Evolutionary conservation across 2,329 filamentous ascomycete genomes (phyloP).

Genomic region (Colletotrichum gloeosporioides): DNA sequence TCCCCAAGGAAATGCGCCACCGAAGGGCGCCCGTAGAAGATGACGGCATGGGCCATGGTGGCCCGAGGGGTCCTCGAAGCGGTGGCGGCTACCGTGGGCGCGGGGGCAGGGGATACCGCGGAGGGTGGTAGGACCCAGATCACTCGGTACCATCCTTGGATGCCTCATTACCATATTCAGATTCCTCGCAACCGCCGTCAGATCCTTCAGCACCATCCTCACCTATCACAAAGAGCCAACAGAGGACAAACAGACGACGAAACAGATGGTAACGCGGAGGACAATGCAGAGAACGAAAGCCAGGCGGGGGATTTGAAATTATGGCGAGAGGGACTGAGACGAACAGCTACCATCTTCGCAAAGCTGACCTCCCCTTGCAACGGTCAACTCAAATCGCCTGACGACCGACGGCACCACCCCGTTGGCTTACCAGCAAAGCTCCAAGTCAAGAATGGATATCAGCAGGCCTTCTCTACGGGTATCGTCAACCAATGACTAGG

Average conservation of each 20-base stretch:
- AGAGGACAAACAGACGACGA: not conserved
- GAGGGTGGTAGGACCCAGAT: conserved; percentile 45
- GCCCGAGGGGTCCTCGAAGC: conserved; percentile 56
- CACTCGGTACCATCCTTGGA: not conserved
- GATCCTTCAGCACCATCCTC: not conserved
- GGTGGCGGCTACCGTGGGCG: conserved; percentile 59
- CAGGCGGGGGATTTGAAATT: not conserved
- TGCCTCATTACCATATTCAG: not conserved
- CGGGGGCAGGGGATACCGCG: conserved; percentile 55
- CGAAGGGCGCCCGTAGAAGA: conserved; percentile 62
- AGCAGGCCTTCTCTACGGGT: not conserved
- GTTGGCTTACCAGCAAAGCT: not conserved
- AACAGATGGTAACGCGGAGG: not conserved
- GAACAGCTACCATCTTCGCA: not conserved
- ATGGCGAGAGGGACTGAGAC: not conserved
- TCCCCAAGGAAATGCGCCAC: conserved; percentile 85
- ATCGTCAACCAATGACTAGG: not conserved
- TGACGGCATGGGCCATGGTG: conserved; percentile 49
- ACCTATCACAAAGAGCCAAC: not conserved
- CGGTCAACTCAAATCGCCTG: not conserved
- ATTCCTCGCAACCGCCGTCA: not conserved
- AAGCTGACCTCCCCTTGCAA: not conserved
- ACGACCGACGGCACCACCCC: not conserved
- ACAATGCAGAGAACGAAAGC: not conserved
- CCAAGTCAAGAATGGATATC: not conserved